Evolutionary conservation across 2,329 filamentous ascomycete genomes (phyloP), one percentile per base, ranked within the genome.

Genomic region (Talaromyces sp.): DNA sequence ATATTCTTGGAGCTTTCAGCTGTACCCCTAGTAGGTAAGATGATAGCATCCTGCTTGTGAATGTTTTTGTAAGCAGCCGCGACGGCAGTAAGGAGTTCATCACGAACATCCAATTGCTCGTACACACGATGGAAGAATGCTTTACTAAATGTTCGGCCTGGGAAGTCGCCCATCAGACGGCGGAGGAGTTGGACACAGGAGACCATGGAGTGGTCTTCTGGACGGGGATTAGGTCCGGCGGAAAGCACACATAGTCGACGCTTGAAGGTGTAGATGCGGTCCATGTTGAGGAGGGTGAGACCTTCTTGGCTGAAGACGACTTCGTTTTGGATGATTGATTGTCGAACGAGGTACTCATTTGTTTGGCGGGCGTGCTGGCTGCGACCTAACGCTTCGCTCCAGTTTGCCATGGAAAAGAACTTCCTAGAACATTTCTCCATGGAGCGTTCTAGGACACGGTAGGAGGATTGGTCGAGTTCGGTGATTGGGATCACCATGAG

Each of bases 181-280:
- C 71, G 65, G n/a, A 77, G 64, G 13, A 77, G 67, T 11, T 67
- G 64, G 3, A 75, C 66, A 53, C 74, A 76, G 11, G 73, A 75
- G 14, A 64, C 63, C 49, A 76, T 65, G 56, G 69, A 72, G 14
- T 69, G 61, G 11, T 72, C 67, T 3, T 68, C 64, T 17, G 63
- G 45, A 10, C 54, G 58, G n/a, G 65, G 64, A 41, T 62, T 61
- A 3, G 61, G 65, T 13, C 56, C 59, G 16, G 52, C 58, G 3
- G 74, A 73, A 11, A 77, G 65, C 5, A 72, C 65, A 51, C 69
- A 74, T 7, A 77, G 66, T 14, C 72, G 65, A 27, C 71, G 72
- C 54, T 77, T 77, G 55, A 77, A 70, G 13, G 70, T 76, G 51
- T 76, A 76, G 51, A 77, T 73, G 35, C 74, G 73, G 61, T 77